phyloP scores from a whole-genome alignment of 441 rosid species.

The Populus hybrid region DNA sequence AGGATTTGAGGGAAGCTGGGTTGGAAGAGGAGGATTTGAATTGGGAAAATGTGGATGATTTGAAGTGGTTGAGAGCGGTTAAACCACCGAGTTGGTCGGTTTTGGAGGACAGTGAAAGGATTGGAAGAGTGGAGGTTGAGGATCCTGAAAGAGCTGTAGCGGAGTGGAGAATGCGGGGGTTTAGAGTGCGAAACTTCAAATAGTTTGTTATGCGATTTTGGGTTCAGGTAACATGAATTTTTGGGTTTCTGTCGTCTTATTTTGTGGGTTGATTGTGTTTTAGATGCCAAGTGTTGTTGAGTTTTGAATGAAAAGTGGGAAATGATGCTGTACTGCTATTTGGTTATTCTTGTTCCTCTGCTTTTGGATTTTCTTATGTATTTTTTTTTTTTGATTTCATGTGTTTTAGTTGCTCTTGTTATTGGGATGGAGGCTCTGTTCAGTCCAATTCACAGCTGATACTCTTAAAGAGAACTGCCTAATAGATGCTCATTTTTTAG shows the following conservation, averaged over 20 bases:
- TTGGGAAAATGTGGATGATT: constrained; percentile 89
- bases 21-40: constrained; percentile 61
- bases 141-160: neutral
- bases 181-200: neutral
- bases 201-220: neutral
- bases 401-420: neutral
- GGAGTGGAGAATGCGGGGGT: constrained; percentile 5
- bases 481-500: too few relatives aligned
- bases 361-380: too few relatives aligned
- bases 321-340: neutral
- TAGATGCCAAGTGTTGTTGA: neutral
- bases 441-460: too few relatives aligned
- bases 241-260: neutral
- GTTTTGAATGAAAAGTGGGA: neutral
- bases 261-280: neutral
- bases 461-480: too few relatives aligned
- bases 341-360: neutral
- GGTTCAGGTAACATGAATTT: constrained; percentile 5
- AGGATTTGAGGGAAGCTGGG: constrained; percentile 54
- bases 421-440: neutral
- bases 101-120: constrained; percentile 55
- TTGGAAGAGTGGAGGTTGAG: constrained; percentile 33
- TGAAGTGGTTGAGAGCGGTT: constrained; percentile 78
- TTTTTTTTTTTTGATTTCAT: too few relatives aligned
- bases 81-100: constrained; percentile 84